Evolutionary conservation across 2,329 filamentous ascomycete species (phyloP), one percentile per base, ranked within the genome.

Genomic region (Cladosporium sp.): DNA sequence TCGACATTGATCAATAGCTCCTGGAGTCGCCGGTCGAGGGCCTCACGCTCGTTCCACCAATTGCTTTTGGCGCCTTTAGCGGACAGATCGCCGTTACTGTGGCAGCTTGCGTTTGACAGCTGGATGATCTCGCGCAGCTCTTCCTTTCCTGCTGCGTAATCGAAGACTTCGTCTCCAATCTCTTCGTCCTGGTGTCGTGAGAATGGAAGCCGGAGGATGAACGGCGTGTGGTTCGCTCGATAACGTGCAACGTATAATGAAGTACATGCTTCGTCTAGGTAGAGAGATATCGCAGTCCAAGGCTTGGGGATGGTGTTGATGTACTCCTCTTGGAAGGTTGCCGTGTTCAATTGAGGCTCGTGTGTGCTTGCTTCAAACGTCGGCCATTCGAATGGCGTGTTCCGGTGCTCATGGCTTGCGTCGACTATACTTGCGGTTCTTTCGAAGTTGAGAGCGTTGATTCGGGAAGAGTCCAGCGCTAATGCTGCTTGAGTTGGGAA

Each of bases 211-310:
- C 91, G 85, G 46, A 98, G 75, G 49, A 95, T 83, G 63, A 98
- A 95, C 0, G 93, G 93, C 22, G 81, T 83, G 46, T 86, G 80
- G 1, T 82, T 83, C 9, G 83, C 78, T 57, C 88, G 84, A 33
- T 95, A 82, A 62, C 89, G 89, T n/a, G 89, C 91, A 57, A 97
- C 84, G 60, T 88, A 90, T 4, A 98, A 79, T 65, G 97, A 93
- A 51, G 89, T 86, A 37, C 79, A 81, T 59, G 85, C 85, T 49
- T 95, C 87, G 63, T 87, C 93, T 13, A 98, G 71, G 0, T 87
- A 87, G 42, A 98, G 74, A 0, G 91, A 97, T 9, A 98, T 75
- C 1, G 91, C 86, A 43, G 84, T 89, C 93, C 93, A 98, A 6
- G 79, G 76, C 37, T 76, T 72, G 0, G 93, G 95, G 5, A 98